phyloP scores from a whole-genome alignment of 164 flowering plant genomes.

The Magnolia kwangsiensis region DNA sequence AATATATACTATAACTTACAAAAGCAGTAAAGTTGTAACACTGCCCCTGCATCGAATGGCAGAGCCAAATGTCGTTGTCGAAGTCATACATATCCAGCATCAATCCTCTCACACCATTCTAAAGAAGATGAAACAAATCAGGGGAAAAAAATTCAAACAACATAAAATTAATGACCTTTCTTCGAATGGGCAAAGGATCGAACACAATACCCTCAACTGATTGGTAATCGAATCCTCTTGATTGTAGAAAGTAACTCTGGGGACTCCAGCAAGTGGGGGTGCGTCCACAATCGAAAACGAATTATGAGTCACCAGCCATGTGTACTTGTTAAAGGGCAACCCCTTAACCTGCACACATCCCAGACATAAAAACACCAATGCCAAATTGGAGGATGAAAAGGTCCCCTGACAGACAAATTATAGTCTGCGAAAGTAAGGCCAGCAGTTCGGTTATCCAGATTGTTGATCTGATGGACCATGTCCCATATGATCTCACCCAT shows the following conservation, averaged over 20 bases:
- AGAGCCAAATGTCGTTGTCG: constrained; percentile 84
- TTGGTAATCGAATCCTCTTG: constrained; percentile 93
- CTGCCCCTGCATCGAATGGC: constrained; percentile 86
- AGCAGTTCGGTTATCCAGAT: not conserved
- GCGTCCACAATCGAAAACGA: constrained; percentile 82
- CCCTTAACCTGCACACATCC: constrained; percentile 51
- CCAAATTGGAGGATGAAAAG: not conserved
- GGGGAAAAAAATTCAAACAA: not conserved
- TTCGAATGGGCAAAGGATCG: not conserved
- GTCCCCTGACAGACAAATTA: not conserved
- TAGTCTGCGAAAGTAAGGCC: not conserved
- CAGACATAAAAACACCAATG: not conserved
- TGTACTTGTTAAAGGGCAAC: constrained; percentile 90
- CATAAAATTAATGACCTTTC: not conserved
- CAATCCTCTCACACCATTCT: constrained; percentile 98
- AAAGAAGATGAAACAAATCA: constrained; percentile 16
- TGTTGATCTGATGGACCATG: not conserved
- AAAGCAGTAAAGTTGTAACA: constrained; percentile 97
- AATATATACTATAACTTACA: constrained; percentile 71
- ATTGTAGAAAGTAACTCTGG: constrained; percentile 81
- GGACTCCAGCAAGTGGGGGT: constrained; percentile 61
- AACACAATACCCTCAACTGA: constrained; percentile 58
- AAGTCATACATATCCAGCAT: constrained; percentile 99
- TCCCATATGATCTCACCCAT: too few relatives aligned
- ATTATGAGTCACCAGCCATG: constrained; percentile 95